phyloP scores from a whole-genome alignment of 2,329 filamentous ascomycete genomes.

The Pyrenochaeta sp. region DNA sequence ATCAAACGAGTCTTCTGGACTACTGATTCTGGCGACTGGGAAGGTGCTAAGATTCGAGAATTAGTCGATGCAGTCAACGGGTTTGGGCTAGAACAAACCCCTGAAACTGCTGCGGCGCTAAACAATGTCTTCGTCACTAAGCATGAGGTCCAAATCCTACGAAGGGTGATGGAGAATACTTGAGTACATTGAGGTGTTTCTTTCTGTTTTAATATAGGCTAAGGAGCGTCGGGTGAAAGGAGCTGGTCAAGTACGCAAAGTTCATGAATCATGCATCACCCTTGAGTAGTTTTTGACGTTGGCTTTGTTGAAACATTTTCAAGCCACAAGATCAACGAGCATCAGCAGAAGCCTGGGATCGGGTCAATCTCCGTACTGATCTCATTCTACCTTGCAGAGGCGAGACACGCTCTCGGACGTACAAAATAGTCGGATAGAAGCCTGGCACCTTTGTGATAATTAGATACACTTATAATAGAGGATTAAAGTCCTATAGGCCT shows the following conservation, averaged over 20 bases:
- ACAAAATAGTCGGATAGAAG: too few relatives aligned
- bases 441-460: too few relatives aligned
- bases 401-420: too few relatives aligned
- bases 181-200: background rate
- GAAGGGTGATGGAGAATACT: slow-evolving; percentile 40
- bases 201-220: background rate
- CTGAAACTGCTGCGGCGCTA: slow-evolving; percentile 19
- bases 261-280: too few relatives aligned
- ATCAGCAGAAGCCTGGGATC: background rate
- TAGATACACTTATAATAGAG: too few relatives aligned
- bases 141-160: slow-evolving; percentile 60
- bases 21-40: slow-evolving; percentile 57
- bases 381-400: background rate
- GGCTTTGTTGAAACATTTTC: too few relatives aligned
- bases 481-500: too few relatives aligned
- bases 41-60: slow-evolving; percentile 59
- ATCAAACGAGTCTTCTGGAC: slow-evolving; percentile 64
- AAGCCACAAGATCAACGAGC: background rate
- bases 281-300: too few relatives aligned
- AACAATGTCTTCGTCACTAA: slow-evolving; percentile 60
- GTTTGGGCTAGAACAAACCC: slow-evolving; percentile 18
- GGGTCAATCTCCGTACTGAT: background rate
- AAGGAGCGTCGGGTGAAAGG: too few relatives aligned
- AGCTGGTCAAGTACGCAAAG: too few relatives aligned
- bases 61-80: slow-evolving; percentile 56